Percentiles rank a stretch among this genome's conserved stretches.
Conservation (phyloP, 495 filamentous ascomycete species). For the Chaetomium cochliodes region DNA sequence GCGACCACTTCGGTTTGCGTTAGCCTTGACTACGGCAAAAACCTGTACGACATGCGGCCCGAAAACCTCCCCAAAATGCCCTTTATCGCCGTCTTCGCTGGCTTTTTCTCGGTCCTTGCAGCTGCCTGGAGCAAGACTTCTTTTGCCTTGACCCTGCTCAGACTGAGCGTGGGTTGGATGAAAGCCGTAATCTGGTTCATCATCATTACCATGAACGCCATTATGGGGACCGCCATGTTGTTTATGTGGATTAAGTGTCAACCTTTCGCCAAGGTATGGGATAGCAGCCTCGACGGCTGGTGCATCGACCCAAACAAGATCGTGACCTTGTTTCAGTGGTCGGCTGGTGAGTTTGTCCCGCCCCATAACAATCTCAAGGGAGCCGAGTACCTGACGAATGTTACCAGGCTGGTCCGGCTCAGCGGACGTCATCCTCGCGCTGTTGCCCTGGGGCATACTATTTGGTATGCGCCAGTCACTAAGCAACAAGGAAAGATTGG, state of each 20-base stretch:
- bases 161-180: slow-evolving; percentile 26
- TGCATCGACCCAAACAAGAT: slow-evolving; percentile 26
- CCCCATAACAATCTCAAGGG: neutral
- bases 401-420: slow-evolving; percentile 35
- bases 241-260: slow-evolving; percentile 31
- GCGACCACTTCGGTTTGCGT: slow-evolving; percentile 30
- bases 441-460: slow-evolving; percentile 38
- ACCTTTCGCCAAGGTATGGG: slow-evolving; percentile 27
- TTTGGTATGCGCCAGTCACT: slow-evolving; percentile 28
- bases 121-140: slow-evolving; percentile 29
- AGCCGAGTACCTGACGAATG: neutral
- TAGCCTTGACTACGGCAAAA: slow-evolving; percentile 31
- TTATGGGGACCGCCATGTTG: slow-evolving; percentile 27
- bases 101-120: slow-evolving; percentile 30
- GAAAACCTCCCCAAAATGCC: slow-evolving; percentile 23
- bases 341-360: slow-evolving; percentile 20
- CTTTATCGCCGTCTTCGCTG: slow-evolving; percentile 27
- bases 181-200: slow-evolving; percentile 26
- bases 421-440: slow-evolving; percentile 38
- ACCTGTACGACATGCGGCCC: slow-evolving; percentile 26
- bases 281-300: slow-evolving; percentile 20
- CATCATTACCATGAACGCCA: slow-evolving; percentile 27
- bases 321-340: slow-evolving; percentile 27
- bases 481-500: slow-evolving; percentile 33
- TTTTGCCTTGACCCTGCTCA: slow-evolving; percentile 31